Evolutionary conservation across 176 grass and related monocot species (phyloP), one percentile per base, ranked within the genome.

Genomic region (Oryza meridionalis): DNA sequence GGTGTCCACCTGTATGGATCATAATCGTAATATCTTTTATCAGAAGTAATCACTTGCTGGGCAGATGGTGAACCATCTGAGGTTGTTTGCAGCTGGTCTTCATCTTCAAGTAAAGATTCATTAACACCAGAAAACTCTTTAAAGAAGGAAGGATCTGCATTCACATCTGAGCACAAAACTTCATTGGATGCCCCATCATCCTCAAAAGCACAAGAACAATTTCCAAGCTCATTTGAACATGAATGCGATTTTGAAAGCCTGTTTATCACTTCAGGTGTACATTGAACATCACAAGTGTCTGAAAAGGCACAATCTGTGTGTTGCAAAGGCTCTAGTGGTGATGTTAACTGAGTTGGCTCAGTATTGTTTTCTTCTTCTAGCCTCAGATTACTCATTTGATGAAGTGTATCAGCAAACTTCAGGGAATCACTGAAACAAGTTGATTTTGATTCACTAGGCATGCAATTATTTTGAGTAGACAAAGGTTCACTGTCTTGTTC

Each of bases 1-100:
- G 88, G 82, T 67, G 87, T 85, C 96, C 96, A 98, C 69, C 82
- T 89, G 62, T 90, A 93, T 7, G 89, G 93, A 92, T 93, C 86
- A 85, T 92, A 86, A 64, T 49, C 43, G 44, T 79, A 69, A 82
- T 64, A 82, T 4, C 63, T 85, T 78, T 75, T 74, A 85, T 33
- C 17, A 45, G n/a, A 62, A 73, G 43, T 67, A 87, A 84, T 68
- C 61, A 61, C 38, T 27, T 75, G 76, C 62, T 64, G 69, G 17
- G 63, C 65, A 75, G 51, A 78, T 79, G 11, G 37, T 78, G 84
- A 78, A 61, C 71, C 32, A 70, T 80, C 78, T 69, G 59, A 80
- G 61, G 61, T 70, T 82, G 27, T 76, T 82, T 66, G 38, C 72
- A 67, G 12, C 53, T 42, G 81, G 32, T 77, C 45, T 50, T 83